phyloP scores from a whole-genome alignment of 768 basidiomycete species.

The Floccularia luteovirens region DNA sequence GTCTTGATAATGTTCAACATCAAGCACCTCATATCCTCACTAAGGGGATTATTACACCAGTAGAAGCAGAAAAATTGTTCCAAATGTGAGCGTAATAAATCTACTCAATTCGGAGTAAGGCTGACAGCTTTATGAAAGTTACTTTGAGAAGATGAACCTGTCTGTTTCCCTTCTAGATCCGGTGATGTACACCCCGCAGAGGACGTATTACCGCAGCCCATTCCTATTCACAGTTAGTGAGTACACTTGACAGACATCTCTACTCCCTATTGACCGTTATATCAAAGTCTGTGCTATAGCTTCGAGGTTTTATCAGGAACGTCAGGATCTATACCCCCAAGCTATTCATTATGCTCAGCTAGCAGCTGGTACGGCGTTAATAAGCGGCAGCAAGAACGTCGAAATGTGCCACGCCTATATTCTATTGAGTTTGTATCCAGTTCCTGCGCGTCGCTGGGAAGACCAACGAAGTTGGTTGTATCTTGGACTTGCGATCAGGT shows the following conservation, averaged over 20 bases:
- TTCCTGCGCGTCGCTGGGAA: conserved; percentile 76
- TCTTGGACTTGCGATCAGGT: conserved; percentile 85
- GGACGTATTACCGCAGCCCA: conserved; percentile 75
- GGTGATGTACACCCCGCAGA: conserved; percentile 76
- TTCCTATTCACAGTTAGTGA: conserved; percentile 89
- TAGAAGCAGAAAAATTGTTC: conserved; percentile 68
- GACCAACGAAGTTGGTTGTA: conserved; percentile 89
- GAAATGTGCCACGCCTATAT: conserved; percentile 85
- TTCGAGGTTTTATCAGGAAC: conserved; percentile 70
- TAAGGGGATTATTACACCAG: conserved; percentile 51
- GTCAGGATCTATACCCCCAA: conserved; percentile 61
- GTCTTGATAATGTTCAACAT: conserved; percentile 31
- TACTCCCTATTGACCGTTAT: not conserved
- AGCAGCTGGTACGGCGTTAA: conserved; percentile 71
- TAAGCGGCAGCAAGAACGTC: conserved; percentile 71
- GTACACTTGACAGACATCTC: conserved; percentile 16
- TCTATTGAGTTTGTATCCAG: conserved; percentile 66
- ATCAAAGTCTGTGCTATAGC: conserved; percentile 77
- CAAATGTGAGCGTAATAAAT: conserved; percentile 40
- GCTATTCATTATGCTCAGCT: conserved; percentile 71
- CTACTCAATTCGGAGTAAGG: not conserved
- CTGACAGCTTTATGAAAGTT: conserved; percentile 31
- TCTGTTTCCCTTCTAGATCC: conserved; percentile 78
- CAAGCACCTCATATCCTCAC: conserved; percentile 59
- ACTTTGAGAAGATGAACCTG: conserved; percentile 72